phyloP scores from a whole-genome alignment of 805 yeast genomes.

The Yamadazyma phyllophila region DNA sequence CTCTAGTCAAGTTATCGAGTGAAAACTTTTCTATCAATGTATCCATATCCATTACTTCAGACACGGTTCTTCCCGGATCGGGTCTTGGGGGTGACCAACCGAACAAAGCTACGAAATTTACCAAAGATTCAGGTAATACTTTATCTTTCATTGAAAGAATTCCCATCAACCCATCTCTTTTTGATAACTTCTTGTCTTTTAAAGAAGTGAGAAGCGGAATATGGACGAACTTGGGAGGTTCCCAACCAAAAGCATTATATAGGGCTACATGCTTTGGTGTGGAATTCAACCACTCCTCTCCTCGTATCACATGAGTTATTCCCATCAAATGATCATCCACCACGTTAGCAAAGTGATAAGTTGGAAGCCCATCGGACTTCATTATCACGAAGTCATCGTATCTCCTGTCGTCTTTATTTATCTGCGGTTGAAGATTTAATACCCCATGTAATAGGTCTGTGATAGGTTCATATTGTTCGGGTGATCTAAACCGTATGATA shows the following conservation, averaged over 20 bases:
- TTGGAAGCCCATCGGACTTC: slow-evolving; percentile 94
- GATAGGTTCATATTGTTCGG: slow-evolving; percentile 64
- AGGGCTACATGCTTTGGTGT: slow-evolving; percentile 92
- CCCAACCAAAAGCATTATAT: slow-evolving; percentile 85
- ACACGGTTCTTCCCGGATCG: slow-evolving; percentile 42
- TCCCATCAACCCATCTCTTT: slow-evolving; percentile 80
- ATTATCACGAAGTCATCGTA: slow-evolving; percentile 87
- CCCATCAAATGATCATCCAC: slow-evolving; percentile 92
- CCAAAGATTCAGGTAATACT: slow-evolving; percentile 79
- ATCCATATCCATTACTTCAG: slow-evolving; percentile 51
- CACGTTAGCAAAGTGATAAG: slow-evolving; percentile 95
- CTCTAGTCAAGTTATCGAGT: slow-evolving; percentile 76
- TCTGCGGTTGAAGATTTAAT: slow-evolving; percentile 75
- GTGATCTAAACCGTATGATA: slow-evolving; percentile 73
- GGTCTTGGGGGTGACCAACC: slow-evolving; percentile 90
- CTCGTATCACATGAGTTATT: slow-evolving; percentile 91
- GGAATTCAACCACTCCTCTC: slow-evolving; percentile 97
- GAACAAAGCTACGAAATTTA: slow-evolving; percentile 83
- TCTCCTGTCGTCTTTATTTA: slow-evolving; percentile 64
- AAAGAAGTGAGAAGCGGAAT: slow-evolving; percentile 81
- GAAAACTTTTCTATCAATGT: slow-evolving; percentile 58
- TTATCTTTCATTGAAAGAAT: slow-evolving; percentile 53
- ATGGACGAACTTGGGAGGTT: slow-evolving; percentile 78
- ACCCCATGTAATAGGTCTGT: slow-evolving; percentile 76
- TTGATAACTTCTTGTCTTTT: slow-evolving; percentile 75